phyloP scores from a whole-genome alignment of 768 basidiomycete species.

The Pulveroboletus sp. region DNA sequence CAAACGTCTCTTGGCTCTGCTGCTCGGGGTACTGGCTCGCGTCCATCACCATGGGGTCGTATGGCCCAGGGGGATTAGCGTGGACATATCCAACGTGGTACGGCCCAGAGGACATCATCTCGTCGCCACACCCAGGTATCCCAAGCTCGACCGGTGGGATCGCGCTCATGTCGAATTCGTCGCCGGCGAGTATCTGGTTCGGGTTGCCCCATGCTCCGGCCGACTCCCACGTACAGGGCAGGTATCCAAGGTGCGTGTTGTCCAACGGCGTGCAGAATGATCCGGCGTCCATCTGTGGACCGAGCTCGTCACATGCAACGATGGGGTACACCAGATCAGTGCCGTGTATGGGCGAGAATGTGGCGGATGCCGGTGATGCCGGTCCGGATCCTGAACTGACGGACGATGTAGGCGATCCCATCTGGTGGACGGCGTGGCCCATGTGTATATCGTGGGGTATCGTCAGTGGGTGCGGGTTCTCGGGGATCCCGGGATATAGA shows the following conservation, averaged over 20 bases:
- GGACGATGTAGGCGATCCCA: slow-evolving; percentile 52
- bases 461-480: slow-evolving; percentile 42
- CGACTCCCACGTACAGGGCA: slow-evolving; percentile 32
- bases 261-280: slow-evolving; percentile 25
- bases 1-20: slow-evolving; percentile 35
- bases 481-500: slow-evolving; percentile 50
- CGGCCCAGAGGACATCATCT: slow-evolving; percentile 12
- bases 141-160: slow-evolving; percentile 68
- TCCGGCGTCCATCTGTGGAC: slow-evolving; percentile 9
- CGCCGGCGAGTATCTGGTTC: slow-evolving; percentile 42
- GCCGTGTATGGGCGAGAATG: slow-evolving; percentile 44
- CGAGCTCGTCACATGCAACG: slow-evolving; percentile 11
- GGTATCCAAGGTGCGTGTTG: slow-evolving; percentile 28
- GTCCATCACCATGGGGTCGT: slow-evolving; percentile 28
- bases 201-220: slow-evolving; percentile 34
- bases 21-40: slow-evolving; percentile 31
- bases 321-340: slow-evolving; percentile 23
- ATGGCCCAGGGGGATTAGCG: slow-evolving; percentile 17
- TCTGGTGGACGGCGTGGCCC: slow-evolving; percentile 41
- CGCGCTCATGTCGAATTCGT: slow-evolving; percentile 65
- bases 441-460: slow-evolving; percentile 36
- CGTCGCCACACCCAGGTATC: slow-evolving; percentile 43
- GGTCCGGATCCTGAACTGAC: slow-evolving; percentile 48
- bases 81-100: slow-evolving; percentile 26
- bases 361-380: slow-evolving; percentile 46